Evolutionary conservation across 257 asterid species (phyloP).

Genomic region (Petunia axillaris): DNA sequence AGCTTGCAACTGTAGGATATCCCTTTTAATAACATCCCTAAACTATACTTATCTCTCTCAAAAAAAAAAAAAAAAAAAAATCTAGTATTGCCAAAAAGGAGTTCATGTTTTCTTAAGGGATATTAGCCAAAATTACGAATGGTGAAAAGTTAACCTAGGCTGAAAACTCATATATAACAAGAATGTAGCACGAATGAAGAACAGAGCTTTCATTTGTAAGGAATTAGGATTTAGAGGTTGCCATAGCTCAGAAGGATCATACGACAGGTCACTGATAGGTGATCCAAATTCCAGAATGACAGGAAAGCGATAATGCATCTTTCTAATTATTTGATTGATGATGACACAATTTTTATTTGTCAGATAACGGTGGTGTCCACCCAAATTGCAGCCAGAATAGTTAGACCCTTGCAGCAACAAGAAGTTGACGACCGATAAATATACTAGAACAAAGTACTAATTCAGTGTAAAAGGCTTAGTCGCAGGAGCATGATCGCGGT

Average conservation of each 20-base stretch:
- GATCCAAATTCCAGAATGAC: background rate
- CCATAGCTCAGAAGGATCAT: background rate
- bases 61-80: too few species aligned
- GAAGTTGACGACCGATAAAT: background rate
- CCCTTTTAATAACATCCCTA: too few species aligned
- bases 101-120: too few species aligned
- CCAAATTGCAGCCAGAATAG: background rate
- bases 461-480: background rate
- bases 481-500: background rate
- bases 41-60: too few species aligned
- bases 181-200: background rate
- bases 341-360: background rate
- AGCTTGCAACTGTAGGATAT: too few species aligned
- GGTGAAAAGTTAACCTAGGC: background rate
- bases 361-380: background rate
- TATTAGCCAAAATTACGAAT: background rate
- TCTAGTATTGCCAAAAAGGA: too few species aligned
- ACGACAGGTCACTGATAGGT: background rate
- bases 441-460: background rate
- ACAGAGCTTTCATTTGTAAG: background rate
- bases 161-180: conserved; percentile 8
- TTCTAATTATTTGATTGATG: background rate
- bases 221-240: background rate
- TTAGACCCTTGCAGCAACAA: background rate
- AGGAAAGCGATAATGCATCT: background rate